Percentiles rank a stretch among this genome's conserved stretches.
phyloP scores from a whole-genome alignment of 1,284 basidiomycete genomes.

The Sporisorium sorghi region DNA sequence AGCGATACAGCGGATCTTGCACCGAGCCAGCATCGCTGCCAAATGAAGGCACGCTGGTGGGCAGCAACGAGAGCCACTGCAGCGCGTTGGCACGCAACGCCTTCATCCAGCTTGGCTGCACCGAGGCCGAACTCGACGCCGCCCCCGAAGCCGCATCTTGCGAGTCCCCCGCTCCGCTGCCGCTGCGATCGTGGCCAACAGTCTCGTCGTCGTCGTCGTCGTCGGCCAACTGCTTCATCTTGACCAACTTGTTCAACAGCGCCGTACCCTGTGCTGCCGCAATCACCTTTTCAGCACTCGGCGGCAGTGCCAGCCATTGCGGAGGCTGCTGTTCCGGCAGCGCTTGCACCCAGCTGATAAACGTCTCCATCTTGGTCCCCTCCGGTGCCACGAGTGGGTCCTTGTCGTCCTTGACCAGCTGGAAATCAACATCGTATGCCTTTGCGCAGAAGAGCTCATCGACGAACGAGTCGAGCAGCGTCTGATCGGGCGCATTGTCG shows the following conservation, averaged over 20 bases:
- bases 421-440: conserved; percentile 63
- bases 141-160: not conserved
- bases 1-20: conserved; percentile 62
- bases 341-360: conserved; percentile 61
- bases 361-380: conserved; percentile 65
- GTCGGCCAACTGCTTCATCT: conserved; percentile 63
- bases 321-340: conserved; percentile 68
- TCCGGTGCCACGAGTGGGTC: conserved; percentile 61
- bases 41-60: conserved; percentile 33
- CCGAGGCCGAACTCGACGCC: conserved; percentile 31
- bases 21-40: conserved; percentile 44
- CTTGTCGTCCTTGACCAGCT: conserved; percentile 57
- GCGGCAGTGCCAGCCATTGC: conserved; percentile 66
- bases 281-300: conserved; percentile 65
- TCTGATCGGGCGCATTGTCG: conserved; percentile 64
- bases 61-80: conserved; percentile 53
- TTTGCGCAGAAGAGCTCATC: conserved; percentile 64
- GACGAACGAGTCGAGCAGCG: conserved; percentile 66
- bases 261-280: conserved; percentile 59
- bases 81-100: conserved; percentile 53
- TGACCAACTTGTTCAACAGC: conserved; percentile 61
- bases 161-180: not conserved
- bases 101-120: conserved; percentile 65
- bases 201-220: conserved; percentile 61
- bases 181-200: conserved; percentile 9